Percentiles rank a stretch among this genome's conserved stretches.
These are phyloP conservation scores for Theobroma cacao DNA, from an alignment of 345 rosid genomes.

Conservation along the genomic window DNA sequence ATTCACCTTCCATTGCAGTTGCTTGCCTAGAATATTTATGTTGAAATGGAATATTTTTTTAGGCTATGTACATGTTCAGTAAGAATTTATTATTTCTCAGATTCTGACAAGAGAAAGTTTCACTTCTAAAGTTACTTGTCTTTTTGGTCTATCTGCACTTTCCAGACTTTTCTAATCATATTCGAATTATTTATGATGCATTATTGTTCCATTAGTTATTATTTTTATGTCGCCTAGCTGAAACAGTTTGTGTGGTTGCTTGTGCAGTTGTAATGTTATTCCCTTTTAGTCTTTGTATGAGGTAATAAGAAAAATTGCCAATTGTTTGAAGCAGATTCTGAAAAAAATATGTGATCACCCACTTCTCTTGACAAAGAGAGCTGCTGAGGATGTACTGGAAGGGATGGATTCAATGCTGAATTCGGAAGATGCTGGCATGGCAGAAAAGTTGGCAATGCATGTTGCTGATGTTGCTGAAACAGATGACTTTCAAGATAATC, in stretches of 20 bases:
- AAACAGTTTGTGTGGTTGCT: neutral
- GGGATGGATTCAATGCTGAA: conserved; percentile 77
- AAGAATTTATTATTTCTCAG: neutral
- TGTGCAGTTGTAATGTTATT: neutral
- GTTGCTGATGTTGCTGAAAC: conserved; percentile 77
- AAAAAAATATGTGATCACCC: conserved; percentile 94
- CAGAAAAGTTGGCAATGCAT: conserved; percentile 88
- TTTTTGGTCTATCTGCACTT: neutral
- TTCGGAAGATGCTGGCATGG: conserved; percentile 75
- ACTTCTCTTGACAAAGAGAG: conserved; percentile 73
- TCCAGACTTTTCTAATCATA: neutral
- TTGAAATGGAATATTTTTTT: neutral
- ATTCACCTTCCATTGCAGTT: neutral
- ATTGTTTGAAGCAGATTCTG: conserved; percentile 65
- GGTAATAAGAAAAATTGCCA: neutral
- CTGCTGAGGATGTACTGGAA: conserved; percentile 87
- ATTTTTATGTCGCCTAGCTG: neutral
- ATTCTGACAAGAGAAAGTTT: neutral
- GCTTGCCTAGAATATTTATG: conserved; percentile 4
- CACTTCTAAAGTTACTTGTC: neutral
- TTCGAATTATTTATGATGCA: neutral
- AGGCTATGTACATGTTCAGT: neutral
- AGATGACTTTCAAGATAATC: conserved; percentile 73
- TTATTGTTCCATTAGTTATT: neutral
- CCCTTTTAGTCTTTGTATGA: neutral